phyloP scores from a whole-genome alignment of 75 land plant genomes.

The Cunninghamia lanceolata region DNA sequence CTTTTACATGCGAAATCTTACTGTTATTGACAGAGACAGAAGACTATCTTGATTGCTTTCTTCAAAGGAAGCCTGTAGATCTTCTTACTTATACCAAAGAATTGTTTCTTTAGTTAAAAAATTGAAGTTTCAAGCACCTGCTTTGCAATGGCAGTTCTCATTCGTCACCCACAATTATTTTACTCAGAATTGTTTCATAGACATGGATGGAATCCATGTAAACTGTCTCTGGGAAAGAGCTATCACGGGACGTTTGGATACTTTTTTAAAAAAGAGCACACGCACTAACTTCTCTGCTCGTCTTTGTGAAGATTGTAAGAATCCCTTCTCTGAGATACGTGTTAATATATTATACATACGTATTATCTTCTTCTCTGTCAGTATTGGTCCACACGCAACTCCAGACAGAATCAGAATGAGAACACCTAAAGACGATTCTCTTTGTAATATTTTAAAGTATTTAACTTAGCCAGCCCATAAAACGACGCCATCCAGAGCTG shows the following conservation, averaged over 20 bases:
- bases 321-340: neutral
- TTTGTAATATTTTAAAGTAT: no score
- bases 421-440: neutral
- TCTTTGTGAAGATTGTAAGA: neutral
- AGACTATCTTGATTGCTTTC: no score
- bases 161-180: neutral
- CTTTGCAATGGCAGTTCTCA: neutral
- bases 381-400: neutral
- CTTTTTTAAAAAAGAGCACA: neutral
- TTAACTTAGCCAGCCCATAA: no score
- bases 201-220: no score
- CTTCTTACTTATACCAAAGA: no score
- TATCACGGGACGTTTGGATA: no score
- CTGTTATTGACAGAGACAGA: neutral
- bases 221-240: neutral
- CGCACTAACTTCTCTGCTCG: neutral
- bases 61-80: no score
- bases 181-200: neutral
- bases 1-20: no score
- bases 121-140: no score
- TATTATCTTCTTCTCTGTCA: neutral
- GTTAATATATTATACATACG: no score
- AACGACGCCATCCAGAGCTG: no score
- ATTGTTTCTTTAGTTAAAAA: no score
- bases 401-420: neutral